Conservation (phyloP, 768 basidiomycete species). For the Mycena floridula region DNA sequence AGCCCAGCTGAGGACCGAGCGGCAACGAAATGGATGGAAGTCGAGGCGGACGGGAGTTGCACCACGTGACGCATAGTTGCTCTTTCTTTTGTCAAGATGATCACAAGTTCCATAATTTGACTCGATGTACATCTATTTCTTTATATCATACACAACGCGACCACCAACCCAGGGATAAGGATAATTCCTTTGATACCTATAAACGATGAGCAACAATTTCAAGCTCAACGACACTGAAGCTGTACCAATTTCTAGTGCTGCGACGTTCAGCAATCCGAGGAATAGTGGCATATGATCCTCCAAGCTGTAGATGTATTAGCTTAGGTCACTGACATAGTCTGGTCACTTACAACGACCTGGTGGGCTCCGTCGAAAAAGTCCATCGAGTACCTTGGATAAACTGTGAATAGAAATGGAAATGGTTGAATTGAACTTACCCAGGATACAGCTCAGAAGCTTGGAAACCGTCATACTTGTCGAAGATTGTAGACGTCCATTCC, state of each 20-base stretch:
- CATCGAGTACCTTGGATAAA: constrained; percentile 51
- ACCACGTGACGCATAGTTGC: too few relatives aligned
- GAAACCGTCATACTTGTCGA: constrained; percentile 73
- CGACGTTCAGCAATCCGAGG: constrained; percentile 75
- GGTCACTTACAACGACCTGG: constrained; percentile 71
- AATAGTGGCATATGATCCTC: constrained; percentile 84
- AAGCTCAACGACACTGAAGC: too few relatives aligned
- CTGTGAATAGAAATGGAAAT: constrained; percentile 1
- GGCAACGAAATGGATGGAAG: too few relatives aligned
- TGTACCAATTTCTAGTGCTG: constrained; percentile 79
- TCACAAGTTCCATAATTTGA: not conserved
- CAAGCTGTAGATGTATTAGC: constrained; percentile 47
- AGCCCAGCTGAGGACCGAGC: too few relatives aligned
- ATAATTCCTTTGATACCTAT: constrained; percentile 76
- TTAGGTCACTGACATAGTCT: constrained; percentile 5
- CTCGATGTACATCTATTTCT: constrained; percentile 1
- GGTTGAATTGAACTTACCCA: constrained; percentile 42
- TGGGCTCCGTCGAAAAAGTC: constrained; percentile 93
- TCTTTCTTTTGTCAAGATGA: not conserved
- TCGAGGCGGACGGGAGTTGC: too few relatives aligned
- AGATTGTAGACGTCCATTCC: constrained; percentile 92
- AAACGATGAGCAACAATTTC: too few relatives aligned
- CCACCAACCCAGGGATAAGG: constrained; percentile 86
- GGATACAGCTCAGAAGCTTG: constrained; percentile 76
- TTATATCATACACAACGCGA: constrained; percentile 42